These are phyloP conservation scores for Ampelocalamus luodianensis DNA, from an alignment of 176 grass and related monocot genomes.

Conservation along the genomic window DNA sequence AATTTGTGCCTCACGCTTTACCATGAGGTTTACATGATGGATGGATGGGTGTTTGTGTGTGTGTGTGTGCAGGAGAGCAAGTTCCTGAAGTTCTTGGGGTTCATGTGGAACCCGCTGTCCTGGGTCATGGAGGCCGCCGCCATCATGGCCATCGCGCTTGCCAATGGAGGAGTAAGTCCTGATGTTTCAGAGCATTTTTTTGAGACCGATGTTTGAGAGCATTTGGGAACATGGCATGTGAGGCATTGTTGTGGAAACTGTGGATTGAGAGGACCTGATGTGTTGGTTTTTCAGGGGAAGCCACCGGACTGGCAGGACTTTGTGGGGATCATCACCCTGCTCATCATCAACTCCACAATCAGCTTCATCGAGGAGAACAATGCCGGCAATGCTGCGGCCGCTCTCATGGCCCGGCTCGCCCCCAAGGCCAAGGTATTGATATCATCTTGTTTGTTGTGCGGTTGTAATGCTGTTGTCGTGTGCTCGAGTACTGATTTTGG, in stretches of 20 bases:
- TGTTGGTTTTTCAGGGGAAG: slow-evolving; percentile 62
- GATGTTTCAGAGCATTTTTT: background rate
- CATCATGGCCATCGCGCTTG: slow-evolving; percentile 95
- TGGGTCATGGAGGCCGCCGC: slow-evolving; percentile 99
- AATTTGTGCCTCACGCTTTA: background rate
- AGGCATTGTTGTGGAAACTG: background rate
- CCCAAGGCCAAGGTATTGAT: slow-evolving; percentile 79
- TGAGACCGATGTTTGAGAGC: background rate
- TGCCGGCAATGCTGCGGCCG: slow-evolving; percentile 80
- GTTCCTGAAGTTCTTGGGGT: slow-evolving; percentile 84
- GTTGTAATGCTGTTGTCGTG: background rate
- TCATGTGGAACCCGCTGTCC: slow-evolving; percentile 98
- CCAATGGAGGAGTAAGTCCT: slow-evolving; percentile 74
- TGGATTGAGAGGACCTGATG: slow-evolving; percentile 1
- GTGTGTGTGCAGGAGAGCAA: slow-evolving; percentile 72
- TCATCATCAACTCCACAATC: slow-evolving; percentile 90
- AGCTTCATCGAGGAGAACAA: slow-evolving; percentile 96
- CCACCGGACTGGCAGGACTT: slow-evolving; percentile 94
- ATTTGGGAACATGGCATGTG: background rate
- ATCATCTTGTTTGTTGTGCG: background rate
- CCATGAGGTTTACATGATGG: background rate
- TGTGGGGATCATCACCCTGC: slow-evolving; percentile 82
- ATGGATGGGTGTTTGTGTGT: background rate
- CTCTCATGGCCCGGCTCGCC: slow-evolving; percentile 87
- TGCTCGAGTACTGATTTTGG: background rate